phyloP scores from a whole-genome alignment of 2,329 filamentous ascomycete species.

The Trichoderma cornu-damae region DNA sequence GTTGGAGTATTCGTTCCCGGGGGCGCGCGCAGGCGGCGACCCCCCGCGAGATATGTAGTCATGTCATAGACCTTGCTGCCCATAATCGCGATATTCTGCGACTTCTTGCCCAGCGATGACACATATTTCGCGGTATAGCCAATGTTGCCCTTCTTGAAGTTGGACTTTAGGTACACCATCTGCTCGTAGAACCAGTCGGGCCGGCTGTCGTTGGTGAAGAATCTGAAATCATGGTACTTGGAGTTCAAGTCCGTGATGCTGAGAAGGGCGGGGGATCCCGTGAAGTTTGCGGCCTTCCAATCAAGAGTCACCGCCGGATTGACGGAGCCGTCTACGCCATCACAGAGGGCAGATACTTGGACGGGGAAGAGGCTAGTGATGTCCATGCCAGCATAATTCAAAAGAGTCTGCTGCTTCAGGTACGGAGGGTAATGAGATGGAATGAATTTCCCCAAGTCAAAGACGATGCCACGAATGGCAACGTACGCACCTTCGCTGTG shows the following conservation, averaged over 20 bases:
- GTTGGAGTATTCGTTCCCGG: slow-evolving; percentile 46
- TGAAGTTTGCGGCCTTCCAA: slow-evolving; percentile 72
- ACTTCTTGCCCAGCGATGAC: slow-evolving; percentile 58
- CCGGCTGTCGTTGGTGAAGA: slow-evolving; percentile 72
- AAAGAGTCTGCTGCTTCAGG: slow-evolving; percentile 54
- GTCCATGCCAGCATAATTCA: slow-evolving; percentile 81
- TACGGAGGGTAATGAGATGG: slow-evolving; percentile 66
- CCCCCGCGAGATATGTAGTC: slow-evolving; percentile 74
- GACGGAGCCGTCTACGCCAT: slow-evolving; percentile 61
- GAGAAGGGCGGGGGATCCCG: slow-evolving; percentile 60
- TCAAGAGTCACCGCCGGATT: slow-evolving; percentile 75
- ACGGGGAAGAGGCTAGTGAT: slow-evolving; percentile 87
- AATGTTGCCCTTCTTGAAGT: slow-evolving; percentile 80
- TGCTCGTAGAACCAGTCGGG: slow-evolving; percentile 91
- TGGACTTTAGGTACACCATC: slow-evolving; percentile 69
- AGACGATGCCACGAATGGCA: slow-evolving; percentile 83
- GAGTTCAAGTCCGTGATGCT: slow-evolving; percentile 65
- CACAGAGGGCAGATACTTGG: slow-evolving; percentile 87
- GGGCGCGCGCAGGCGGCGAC: slow-evolving; percentile 58
- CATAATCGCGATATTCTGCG: slow-evolving; percentile 70
- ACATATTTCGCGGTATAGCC: slow-evolving; percentile 79
- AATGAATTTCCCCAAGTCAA: slow-evolving; percentile 70
- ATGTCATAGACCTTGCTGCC: slow-evolving; percentile 81
- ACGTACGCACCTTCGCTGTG: slow-evolving; percentile 59
- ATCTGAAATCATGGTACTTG: slow-evolving; percentile 89